Conservation (phyloP, 1,284 basidiomycete genomes). For the Stygiomarasmius scandens region DNA sequence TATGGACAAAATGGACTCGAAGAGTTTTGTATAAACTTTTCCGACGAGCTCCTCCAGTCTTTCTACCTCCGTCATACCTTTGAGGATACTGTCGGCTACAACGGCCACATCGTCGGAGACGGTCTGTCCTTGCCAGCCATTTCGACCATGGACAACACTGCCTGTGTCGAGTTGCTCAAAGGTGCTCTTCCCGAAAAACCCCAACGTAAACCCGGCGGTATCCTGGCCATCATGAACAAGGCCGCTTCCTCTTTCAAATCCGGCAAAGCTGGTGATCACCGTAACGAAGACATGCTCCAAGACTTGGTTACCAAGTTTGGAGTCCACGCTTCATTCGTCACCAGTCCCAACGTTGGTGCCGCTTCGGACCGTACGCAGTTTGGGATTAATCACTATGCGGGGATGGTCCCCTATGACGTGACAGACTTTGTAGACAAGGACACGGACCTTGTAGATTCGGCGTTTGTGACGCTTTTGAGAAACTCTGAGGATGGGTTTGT, state of each 20-base stretch:
- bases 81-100: constrained; percentile 72
- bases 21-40: constrained; percentile 89
- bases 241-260: constrained; percentile 74
- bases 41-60: constrained; percentile 82
- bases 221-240: constrained; percentile 78
- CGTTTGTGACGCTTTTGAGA: constrained; percentile 84
- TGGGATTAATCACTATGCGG: constrained; percentile 89
- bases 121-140: constrained; percentile 72
- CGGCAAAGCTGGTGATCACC: constrained; percentile 74
- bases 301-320: constrained; percentile 75
- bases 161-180: constrained; percentile 85
- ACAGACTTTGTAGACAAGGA: constrained; percentile 82
- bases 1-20: constrained; percentile 83
- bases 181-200: constrained; percentile 73
- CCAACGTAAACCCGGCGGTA: constrained; percentile 75
- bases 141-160: constrained; percentile 78
- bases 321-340: constrained; percentile 78
- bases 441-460: constrained; percentile 82
- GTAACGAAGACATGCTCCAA: constrained; percentile 75
- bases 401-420: constrained; percentile 77
- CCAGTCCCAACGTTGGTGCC: constrained; percentile 45
- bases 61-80: constrained; percentile 77
- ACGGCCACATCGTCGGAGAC: constrained; percentile 64
- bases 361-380: constrained; percentile 59
- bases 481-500: constrained; percentile 77